A percentile compares a stretch with the other conserved stretches of the same genome.
Conservation (phyloP, 139 green algal genomes). For the Chlamydomonas eustigma region DNA sequence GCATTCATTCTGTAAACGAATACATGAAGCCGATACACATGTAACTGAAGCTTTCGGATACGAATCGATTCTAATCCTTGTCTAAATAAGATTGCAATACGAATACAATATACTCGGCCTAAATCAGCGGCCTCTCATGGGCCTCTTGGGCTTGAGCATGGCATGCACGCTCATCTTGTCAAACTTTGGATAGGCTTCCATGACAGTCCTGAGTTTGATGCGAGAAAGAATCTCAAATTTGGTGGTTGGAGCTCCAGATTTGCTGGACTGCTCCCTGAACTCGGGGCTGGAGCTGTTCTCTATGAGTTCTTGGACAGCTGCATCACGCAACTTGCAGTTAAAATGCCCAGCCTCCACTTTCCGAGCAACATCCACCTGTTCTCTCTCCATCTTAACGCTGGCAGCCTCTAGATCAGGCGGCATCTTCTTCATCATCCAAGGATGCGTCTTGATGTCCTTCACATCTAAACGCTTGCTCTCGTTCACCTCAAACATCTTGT, state of each 20-base stretch:
- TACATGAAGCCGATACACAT: too few relatives aligned
- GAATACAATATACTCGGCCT: too few relatives aligned
- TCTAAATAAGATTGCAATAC: too few relatives aligned
- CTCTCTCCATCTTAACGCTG: background rate
- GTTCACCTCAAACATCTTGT: slow-evolving; percentile 51
- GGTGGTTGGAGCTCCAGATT: slow-evolving; percentile 15
- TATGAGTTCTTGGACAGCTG: slow-evolving; percentile 40
- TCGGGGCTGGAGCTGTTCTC: slow-evolving; percentile 31
- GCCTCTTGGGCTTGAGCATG: slow-evolving; percentile 4
- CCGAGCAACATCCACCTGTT: background rate
- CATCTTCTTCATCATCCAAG: slow-evolving; percentile 25
- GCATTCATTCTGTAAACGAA: too few relatives aligned
- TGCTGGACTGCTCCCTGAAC: slow-evolving; percentile 26
- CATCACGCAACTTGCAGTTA: slow-evolving; percentile 40
- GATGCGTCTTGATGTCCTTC: background rate
- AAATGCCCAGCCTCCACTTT: slow-evolving; percentile 22
- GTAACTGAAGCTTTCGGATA: too few relatives aligned
- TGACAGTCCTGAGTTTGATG: slow-evolving; percentile 21
- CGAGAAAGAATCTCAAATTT: slow-evolving; percentile 24
- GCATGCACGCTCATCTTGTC: slow-evolving; percentile 15
- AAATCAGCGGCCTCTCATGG: too few relatives aligned
- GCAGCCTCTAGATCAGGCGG: slow-evolving; percentile 3
- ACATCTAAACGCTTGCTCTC: slow-evolving; percentile 30
- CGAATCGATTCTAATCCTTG: too few relatives aligned
- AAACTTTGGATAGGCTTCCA: slow-evolving; percentile 24